Conservation (phyloP, 163 green algal species). For the Chlamydomonas reinhardtii region DNA sequence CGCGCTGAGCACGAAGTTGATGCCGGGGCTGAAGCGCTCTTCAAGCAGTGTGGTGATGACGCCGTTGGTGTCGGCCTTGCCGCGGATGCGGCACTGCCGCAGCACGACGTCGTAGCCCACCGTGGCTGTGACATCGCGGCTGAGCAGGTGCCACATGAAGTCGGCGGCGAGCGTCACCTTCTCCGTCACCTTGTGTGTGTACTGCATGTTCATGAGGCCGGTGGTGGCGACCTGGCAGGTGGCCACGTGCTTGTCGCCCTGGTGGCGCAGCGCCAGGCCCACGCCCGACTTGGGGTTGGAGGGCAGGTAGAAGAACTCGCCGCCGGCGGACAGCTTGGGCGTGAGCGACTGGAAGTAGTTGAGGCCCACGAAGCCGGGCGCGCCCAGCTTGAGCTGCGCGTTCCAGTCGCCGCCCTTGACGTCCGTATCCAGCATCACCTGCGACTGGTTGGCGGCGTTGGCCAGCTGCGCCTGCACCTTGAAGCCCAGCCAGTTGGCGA, state of each 20-base stretch:
- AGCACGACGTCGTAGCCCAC: conserved; percentile 98
- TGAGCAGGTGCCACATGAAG: conserved; percentile 95
- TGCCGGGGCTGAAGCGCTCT: conserved; percentile 94
- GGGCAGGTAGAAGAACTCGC: conserved; percentile 95
- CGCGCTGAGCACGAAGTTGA: conserved; percentile 95
- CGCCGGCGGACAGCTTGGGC: conserved; percentile 80
- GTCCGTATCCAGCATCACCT: conserved; percentile 87
- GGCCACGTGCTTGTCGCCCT: conserved; percentile 76
- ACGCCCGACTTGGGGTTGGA: conserved; percentile 88
- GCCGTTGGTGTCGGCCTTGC: conserved; percentile 93
- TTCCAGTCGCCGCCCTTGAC: conserved; percentile 96
- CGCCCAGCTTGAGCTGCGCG: conserved; percentile 94
- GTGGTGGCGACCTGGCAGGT: conserved; percentile 89
- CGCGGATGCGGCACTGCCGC: conserved; percentile 85
- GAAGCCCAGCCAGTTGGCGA: conserved; percentile 79
- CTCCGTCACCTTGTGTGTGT: conserved; percentile 83
- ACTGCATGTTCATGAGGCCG: conserved; percentile 92
- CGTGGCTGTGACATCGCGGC: conserved; percentile 87
- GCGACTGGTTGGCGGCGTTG: conserved; percentile 87
- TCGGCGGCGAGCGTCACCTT: conserved; percentile 89
- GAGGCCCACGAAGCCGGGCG: conserved; percentile 83
- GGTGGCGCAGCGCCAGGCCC: conserved; percentile 87
- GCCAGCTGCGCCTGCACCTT: conserved; percentile 93
- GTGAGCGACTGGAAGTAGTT: conserved; percentile 98
- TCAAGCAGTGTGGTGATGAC: conserved; percentile 92